Conservation (phyloP, 306 rosid species). For the Hippophae gyantsensis region DNA sequence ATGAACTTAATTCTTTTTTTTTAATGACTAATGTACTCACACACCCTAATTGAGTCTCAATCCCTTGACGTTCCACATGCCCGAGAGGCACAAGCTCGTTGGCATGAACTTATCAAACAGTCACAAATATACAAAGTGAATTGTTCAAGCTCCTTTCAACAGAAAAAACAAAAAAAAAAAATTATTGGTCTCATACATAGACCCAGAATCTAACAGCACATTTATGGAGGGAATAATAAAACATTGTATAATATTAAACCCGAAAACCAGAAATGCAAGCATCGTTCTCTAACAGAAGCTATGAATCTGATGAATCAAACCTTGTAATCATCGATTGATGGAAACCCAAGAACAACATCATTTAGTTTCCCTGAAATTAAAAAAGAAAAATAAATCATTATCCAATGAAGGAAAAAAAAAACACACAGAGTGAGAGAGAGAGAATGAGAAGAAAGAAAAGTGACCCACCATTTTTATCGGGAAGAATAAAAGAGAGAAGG, state of each 20-base stretch:
- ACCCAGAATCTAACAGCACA: not conserved
- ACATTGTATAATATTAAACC: too few species aligned
- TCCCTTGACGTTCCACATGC: too few species aligned
- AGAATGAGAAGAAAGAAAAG: not conserved
- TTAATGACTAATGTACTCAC: too few species aligned
- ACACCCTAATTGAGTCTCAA: too few species aligned
- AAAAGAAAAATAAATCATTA: not conserved
- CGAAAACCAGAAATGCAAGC: not conserved
- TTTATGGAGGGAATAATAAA: too few species aligned
- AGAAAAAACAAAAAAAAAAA: too few species aligned
- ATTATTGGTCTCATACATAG: not conserved
- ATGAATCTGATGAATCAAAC: slow-evolving; percentile 7
- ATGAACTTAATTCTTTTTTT: too few species aligned
- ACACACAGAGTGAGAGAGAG: not conserved
- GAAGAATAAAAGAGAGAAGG: slow-evolving; percentile 25
- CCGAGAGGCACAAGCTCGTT: too few species aligned
- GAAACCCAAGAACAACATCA: slow-evolving; percentile 31
- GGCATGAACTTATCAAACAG: too few species aligned
- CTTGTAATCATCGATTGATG: slow-evolving; percentile 10
- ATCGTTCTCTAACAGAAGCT: not conserved
- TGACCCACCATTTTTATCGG: slow-evolving; percentile 26
- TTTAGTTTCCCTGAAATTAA: slow-evolving; percentile 21
- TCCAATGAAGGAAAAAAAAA: not conserved
- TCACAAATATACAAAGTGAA: too few species aligned
- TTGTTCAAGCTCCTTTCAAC: too few species aligned